phyloP scores from a whole-genome alignment of 2,329 filamentous ascomycete species.

The Coniochaeta hoffmannii region DNA sequence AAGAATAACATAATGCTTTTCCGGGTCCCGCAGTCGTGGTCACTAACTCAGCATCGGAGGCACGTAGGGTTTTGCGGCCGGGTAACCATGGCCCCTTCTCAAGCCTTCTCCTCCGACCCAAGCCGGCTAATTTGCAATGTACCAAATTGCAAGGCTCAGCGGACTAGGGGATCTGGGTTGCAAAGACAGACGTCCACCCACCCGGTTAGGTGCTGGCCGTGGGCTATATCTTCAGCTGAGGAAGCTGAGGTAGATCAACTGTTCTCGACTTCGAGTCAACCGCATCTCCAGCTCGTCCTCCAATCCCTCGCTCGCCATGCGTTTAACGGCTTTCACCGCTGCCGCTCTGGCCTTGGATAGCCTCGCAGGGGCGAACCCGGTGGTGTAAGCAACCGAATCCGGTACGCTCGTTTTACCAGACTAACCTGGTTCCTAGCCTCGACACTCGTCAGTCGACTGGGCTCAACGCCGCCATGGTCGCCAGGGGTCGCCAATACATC shows the following conservation, averaged over 20 bases:
- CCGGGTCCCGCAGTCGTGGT: background rate
- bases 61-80: background rate
- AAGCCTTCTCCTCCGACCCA: background rate
- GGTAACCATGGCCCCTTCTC: background rate
- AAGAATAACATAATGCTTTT: background rate
- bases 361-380: background rate
- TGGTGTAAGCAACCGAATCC: background rate
- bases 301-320: background rate
- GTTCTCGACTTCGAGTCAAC: background rate
- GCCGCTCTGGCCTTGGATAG: background rate
- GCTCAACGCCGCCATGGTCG: slow-evolving; percentile 17
- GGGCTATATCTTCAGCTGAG: background rate
- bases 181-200: background rate
- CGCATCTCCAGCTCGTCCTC: background rate
- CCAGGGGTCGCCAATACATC: slow-evolving; percentile 35
- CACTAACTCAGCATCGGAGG: background rate
- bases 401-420: background rate
- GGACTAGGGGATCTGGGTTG: background rate
- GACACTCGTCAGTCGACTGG: background rate
- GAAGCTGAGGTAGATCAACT: background rate
- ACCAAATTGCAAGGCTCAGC: background rate
- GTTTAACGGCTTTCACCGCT: background rate
- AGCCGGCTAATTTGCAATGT: slow-evolving; percentile 3
- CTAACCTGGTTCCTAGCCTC: background rate
- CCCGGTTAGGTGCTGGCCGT: background rate